Evolutionary conservation across 2,329 filamentous ascomycete species (phyloP).

Genomic region (Anthostomella pinea): DNA sequence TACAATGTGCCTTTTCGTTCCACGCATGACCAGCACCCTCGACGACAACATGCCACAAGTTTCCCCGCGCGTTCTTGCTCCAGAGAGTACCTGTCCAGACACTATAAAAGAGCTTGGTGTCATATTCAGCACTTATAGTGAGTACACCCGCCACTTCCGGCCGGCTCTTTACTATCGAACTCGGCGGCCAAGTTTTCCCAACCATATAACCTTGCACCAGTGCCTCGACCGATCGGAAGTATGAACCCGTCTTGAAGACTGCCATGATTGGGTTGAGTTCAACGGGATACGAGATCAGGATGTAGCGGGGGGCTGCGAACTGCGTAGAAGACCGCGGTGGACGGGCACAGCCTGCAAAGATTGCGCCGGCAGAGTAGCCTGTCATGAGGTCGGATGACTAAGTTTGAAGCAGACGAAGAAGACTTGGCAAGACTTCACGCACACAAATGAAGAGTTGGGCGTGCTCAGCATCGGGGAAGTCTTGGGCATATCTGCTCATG

Average conservation of each 20-base stretch:
- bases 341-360: slow-evolving; percentile 15
- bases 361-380: slow-evolving; percentile 18
- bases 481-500: slow-evolving; percentile 10
- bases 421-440: slow-evolving; percentile 1
- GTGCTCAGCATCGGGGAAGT: slow-evolving; percentile 8
- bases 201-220: slow-evolving; percentile 15
- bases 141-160: slow-evolving; percentile 15
- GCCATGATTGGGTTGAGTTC: slow-evolving; percentile 14
- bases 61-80: slow-evolving; percentile 14
- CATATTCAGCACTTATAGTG: slow-evolving; percentile 11
- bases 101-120: slow-evolving; percentile 9
- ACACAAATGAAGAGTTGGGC: slow-evolving; percentile 16
- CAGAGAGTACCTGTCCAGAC: slow-evolving; percentile 10
- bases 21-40: slow-evolving; percentile 13
- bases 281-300: slow-evolving; percentile 19
- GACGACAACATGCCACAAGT: slow-evolving; percentile 11
- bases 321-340: slow-evolving; percentile 8
- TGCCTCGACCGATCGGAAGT: slow-evolving; percentile 16
- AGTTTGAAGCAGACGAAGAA: background rate
- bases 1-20: slow-evolving; percentile 13
- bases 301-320: slow-evolving; percentile 14
- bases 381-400: background rate
- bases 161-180: slow-evolving; percentile 15
- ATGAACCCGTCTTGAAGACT: slow-evolving; percentile 14
- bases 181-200: slow-evolving; percentile 17